Percentiles rank a stretch among this genome's conserved stretches.
phyloP scores from a whole-genome alignment of 1,284 basidiomycete species.

The Cutaneotrichosporon cyanovorans region DNA sequence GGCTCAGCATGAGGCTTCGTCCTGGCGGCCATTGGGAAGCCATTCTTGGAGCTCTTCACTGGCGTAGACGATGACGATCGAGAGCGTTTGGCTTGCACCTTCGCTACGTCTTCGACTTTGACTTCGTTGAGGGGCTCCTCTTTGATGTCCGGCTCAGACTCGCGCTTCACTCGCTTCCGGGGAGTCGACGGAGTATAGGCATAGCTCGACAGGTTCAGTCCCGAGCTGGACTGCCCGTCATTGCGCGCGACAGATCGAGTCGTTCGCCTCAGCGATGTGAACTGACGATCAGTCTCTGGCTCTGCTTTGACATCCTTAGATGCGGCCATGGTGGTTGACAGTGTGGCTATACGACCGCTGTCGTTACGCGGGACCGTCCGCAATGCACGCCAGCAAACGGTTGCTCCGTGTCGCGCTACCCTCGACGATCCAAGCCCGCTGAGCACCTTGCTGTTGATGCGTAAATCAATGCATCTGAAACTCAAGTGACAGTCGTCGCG shows the following conservation, averaged over 20 bases:
- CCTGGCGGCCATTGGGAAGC: slow-evolving; percentile 24
- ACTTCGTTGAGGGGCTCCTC: background rate
- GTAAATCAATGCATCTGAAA: too few relatives aligned
- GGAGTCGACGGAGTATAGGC: slow-evolving; percentile 10
- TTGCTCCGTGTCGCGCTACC: too few relatives aligned
- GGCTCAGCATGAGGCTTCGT: slow-evolving; percentile 65
- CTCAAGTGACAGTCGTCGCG: too few relatives aligned
- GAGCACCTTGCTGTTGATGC: too few relatives aligned
- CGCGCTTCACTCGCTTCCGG: slow-evolving; percentile 12
- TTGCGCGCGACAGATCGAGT: slow-evolving; percentile 18
- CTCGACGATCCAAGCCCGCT: too few relatives aligned
- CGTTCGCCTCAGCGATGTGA: slow-evolving; percentile 18
- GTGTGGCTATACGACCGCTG: too few relatives aligned
- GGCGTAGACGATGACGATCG: slow-evolving; percentile 10
- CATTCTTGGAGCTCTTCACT: slow-evolving; percentile 8
- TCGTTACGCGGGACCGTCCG: too few relatives aligned
- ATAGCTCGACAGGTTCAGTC: slow-evolving; percentile 17
- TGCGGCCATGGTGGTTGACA: background rate
- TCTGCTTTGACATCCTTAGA: slow-evolving; percentile 7
- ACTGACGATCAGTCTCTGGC: slow-evolving; percentile 3
- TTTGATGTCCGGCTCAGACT: slow-evolving; percentile 4
- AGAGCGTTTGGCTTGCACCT: background rate
- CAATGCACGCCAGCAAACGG: too few relatives aligned
- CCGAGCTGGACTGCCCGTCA: background rate
- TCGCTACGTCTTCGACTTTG: slow-evolving; percentile 3